Evolutionary conservation across 768 basidiomycete genomes (phyloP).

Genomic region (Lentinula edodes): DNA sequence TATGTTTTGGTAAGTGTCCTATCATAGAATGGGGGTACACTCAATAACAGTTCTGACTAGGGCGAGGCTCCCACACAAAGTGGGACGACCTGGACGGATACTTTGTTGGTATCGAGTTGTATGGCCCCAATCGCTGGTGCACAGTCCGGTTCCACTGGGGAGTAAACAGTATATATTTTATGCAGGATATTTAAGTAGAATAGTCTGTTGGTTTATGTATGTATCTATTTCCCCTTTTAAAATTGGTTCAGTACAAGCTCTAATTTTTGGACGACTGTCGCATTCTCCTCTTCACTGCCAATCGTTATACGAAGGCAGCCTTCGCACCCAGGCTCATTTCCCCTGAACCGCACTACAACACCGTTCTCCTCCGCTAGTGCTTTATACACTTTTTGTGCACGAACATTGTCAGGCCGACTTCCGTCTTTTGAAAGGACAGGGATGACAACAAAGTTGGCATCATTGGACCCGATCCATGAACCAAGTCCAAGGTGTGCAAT

Average conservation of each 20-base stretch:
- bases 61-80: constrained; percentile 24
- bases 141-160: constrained; percentile 13
- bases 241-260: constrained; percentile 32
- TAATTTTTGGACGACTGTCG: constrained; percentile 49
- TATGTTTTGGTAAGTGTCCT: constrained; percentile 26
- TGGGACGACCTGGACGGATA: constrained; percentile 34
- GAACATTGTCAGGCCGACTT: constrained; percentile 47
- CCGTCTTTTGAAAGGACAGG: constrained; percentile 55
- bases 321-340: constrained; percentile 77
- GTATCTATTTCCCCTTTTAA: not conserved
- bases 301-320: constrained; percentile 89
- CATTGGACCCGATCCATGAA: constrained; percentile 65
- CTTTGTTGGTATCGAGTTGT: constrained; percentile 31
- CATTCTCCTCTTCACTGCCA: constrained; percentile 80
- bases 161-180: not conserved
- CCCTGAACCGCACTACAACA: constrained; percentile 89
- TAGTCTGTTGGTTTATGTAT: not conserved
- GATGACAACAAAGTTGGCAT: constrained; percentile 88
- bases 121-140: constrained; percentile 21
- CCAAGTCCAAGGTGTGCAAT: constrained; percentile 57
- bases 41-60: not conserved
- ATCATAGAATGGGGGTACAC: not conserved
- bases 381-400: constrained; percentile 67
- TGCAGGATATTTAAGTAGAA: not conserved
- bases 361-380: constrained; percentile 78